These are phyloP conservation scores for Ascochyta pisi DNA, from an alignment of 2,329 filamentous ascomycete species.

Conservation along the genomic window DNA sequence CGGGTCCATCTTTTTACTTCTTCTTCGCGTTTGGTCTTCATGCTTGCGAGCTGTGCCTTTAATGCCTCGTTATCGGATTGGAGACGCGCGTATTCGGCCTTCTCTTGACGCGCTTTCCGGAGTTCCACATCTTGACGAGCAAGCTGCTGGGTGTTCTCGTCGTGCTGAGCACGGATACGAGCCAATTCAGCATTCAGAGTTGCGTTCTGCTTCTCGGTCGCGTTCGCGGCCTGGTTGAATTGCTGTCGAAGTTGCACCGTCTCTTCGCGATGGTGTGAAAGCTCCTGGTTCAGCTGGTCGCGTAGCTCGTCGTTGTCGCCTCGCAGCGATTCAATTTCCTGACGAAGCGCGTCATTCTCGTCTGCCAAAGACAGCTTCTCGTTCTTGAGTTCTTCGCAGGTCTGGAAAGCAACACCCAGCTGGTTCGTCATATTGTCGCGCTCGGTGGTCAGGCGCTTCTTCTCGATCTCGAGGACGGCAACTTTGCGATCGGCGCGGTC, in stretches of 20 bases:
- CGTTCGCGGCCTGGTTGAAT: conserved; percentile 42
- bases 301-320: conserved; percentile 45
- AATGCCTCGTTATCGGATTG: conserved; percentile 74
- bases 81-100: conserved; percentile 61
- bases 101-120: conserved; percentile 45
- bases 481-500: conserved; percentile 69
- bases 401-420: conserved; percentile 66
- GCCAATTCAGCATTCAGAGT: conserved; percentile 43
- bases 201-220: conserved; percentile 43
- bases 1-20: conserved; percentile 44
- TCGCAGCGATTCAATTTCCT: conserved; percentile 45
- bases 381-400: conserved; percentile 59
- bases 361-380: conserved; percentile 51
- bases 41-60: conserved; percentile 74
- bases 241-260: conserved; percentile 44
- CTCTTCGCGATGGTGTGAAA: conserved; percentile 44
- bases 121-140: conserved; percentile 44
- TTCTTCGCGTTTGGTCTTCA: conserved; percentile 73
- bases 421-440: conserved; percentile 70
- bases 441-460: conserved; percentile 67
- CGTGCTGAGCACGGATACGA: conserved; percentile 42
- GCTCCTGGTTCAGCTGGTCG: conserved; percentile 42
- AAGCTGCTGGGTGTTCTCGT: conserved; percentile 47
- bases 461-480: conserved; percentile 68
- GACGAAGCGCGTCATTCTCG: conserved; percentile 48